Evolutionary conservation across 306 rosid genomes (phyloP).

Genomic region (Begonia peltatifolia): DNA sequence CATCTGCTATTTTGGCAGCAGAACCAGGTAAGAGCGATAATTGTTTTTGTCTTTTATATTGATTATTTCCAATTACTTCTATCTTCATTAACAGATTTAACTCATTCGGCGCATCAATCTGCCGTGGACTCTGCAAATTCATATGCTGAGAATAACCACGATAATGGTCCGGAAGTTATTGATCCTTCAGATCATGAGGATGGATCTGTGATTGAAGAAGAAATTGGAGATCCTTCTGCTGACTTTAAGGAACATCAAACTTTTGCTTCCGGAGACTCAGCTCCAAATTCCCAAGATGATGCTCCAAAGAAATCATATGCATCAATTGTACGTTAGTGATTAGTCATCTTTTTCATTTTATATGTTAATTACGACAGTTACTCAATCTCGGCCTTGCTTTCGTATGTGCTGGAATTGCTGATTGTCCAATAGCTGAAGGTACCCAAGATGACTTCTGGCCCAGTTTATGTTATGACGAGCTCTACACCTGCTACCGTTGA

Average conservation of each 20-base stretch:
- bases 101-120: not conserved
- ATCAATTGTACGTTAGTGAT: conserved; percentile 50
- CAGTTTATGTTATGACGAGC: conserved; percentile 25
- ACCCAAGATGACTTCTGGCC: conserved; percentile 34
- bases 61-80: too few species aligned
- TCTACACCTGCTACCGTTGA: conserved; percentile 29
- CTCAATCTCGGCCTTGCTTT: too few species aligned
- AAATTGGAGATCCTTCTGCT: conserved; percentile 23
- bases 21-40: conserved; percentile 43
- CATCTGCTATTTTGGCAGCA: conserved; percentile 3
- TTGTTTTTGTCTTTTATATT: not conserved
- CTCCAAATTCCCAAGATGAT: conserved; percentile 58
- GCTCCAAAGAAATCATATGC: conserved; percentile 77
- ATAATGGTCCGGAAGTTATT: conserved; percentile 55
- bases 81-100: too few species aligned
- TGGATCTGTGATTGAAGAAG: conserved; percentile 52
- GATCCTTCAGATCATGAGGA: conserved; percentile 55
- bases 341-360: conserved; percentile 2
- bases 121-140: conserved; percentile 34
- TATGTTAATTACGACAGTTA: not conserved
- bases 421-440: conserved; percentile 34
- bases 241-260: conserved; percentile 26
- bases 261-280: conserved; percentile 26
- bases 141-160: conserved; percentile 38
- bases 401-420: not conserved